Evolutionary conservation across 331 rosid species (phyloP), one percentile per base, ranked within the genome.

Genomic region (Malus hybrid): DNA sequence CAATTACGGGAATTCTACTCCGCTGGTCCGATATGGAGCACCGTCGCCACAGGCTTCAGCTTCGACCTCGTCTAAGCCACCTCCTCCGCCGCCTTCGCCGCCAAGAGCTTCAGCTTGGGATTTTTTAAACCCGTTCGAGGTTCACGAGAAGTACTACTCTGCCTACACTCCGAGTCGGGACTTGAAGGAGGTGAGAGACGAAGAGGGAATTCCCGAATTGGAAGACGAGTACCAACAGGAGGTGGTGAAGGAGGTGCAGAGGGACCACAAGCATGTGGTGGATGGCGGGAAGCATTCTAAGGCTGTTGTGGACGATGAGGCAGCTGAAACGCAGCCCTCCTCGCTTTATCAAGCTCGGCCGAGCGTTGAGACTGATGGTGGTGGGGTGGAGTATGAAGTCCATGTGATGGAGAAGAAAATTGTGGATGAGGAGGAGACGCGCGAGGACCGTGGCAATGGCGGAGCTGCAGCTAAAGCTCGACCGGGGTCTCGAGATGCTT

Each of bases 171-270:
- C 93, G n/a, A 88, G 92, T 83, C 80, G 91, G 76, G 90, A 95
- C 61, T 95, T 90, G 3, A 92, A 75, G 80, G 97, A 88, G 50
- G 83, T 94, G 15, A 83, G 97, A 56, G 97, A 95, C 50, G 99
- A 86, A 32, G 99, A 95, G 79, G 99, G 97, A 20, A 95, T 95
- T 74, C 99, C 99, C 10, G 99, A 89, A 60, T 88, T 95, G 90
- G 99, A 95, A 76, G 97, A 94, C n/a, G 88, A 79, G 73, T 85
- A 78, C 75, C 87, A 79, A 31, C 80, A 78, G 44, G 97, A 94
- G 79, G 99, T 92, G 36, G 97, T 94, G 55, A 92, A 92, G 82
- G 80, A 92, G 68, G 96, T 89, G 7, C 91, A 90, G 50, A 93
- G 95, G 22, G 75, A 85, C 65, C 96, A 79, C 52, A 87, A 88